Percentiles rank a stretch among this genome's conserved stretches.
phyloP scores from a whole-genome alignment of 1,139 yeast species.

The Lizanozyma gosingica region DNA sequence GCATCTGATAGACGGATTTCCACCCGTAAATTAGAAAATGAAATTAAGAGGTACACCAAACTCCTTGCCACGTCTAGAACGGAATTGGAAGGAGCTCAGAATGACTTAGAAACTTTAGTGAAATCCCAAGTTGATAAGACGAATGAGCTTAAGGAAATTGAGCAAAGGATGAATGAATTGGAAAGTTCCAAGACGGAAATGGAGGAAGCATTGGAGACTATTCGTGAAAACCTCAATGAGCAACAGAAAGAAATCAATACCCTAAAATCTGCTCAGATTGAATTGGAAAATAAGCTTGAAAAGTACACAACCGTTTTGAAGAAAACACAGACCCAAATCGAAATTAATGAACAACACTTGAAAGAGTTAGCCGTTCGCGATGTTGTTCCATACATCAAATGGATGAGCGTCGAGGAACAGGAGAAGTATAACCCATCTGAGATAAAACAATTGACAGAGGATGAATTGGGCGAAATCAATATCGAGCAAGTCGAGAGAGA shows the following conservation, averaged over 20 bases:
- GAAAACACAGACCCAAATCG: slow-evolving; percentile 31
- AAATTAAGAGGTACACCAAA: slow-evolving; percentile 45
- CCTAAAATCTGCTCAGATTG: slow-evolving; percentile 62
- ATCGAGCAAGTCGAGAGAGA: slow-evolving; percentile 41
- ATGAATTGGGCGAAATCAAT: slow-evolving; percentile 45
- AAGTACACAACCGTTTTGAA: slow-evolving; percentile 38
- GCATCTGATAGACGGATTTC: slow-evolving; percentile 54
- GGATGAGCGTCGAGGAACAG: slow-evolving; percentile 38
- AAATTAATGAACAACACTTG: slow-evolving; percentile 29
- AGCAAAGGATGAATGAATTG: slow-evolving; percentile 15
- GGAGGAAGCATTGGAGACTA: slow-evolving; percentile 26
- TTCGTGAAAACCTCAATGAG: slow-evolving; percentile 41
- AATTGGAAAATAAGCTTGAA: slow-evolving; percentile 56
- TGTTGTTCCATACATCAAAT: slow-evolving; percentile 36
- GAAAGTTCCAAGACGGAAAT: slow-evolving; percentile 22
- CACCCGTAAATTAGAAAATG: slow-evolving; percentile 60
- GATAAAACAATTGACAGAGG: slow-evolving; percentile 38
- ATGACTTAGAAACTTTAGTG: slow-evolving; percentile 1
- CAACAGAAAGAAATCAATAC: slow-evolving; percentile 48
- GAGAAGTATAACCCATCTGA: slow-evolving; percentile 24
- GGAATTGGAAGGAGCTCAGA: slow-evolving; percentile 11
- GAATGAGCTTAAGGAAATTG: slow-evolving; percentile 24
- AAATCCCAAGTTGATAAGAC: slow-evolving; percentile 3
- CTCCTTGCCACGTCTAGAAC: slow-evolving; percentile 34
- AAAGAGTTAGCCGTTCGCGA: slow-evolving; percentile 42